Base-by-base conservation (phyloP, 2,329 filamentous ascomycete genomes). In the Ophiostoma australiae region DNA sequence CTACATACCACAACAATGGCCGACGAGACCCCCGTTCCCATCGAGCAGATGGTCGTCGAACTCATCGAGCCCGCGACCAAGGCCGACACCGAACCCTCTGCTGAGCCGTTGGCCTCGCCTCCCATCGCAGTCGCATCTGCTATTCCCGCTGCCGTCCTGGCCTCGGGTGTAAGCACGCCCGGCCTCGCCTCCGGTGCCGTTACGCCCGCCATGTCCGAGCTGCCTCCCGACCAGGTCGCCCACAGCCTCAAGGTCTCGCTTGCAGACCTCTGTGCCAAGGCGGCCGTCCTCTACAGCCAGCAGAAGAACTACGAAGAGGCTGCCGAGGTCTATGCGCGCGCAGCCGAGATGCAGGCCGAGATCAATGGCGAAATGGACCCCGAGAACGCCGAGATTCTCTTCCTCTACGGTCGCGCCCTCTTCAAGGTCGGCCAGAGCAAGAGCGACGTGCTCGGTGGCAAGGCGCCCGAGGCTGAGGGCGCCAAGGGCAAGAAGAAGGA, bases 361-460 rank as follows among this genome's bases (percentile, higher is more conserved):
- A 84, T 97, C 79, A 95, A 97, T 79, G 95, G 94, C 79, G 95
- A 98, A 81, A 91, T 96, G 85, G 89, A 89, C 20, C 89, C 92
- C 4, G 90, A 93, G 72, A 99, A 99, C 76, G 94, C 94, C 69
- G 94, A 98, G 78, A 87, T 99, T 67, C 87, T 98, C 27, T 99
- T 97, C 80, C 87, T 93, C 74, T 99, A 99, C 80, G 95, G 95
- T 17, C 92, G 94, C 78, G 93, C 93, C 71, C 83, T 99, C 27
- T 98, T 97, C 85, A 94, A 94, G 79, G 91, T 98, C 72, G 95
- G 94, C 39, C 91, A 98, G 79, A 90, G 89, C 79, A 97, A 97
- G 80, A 97, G 93, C 78, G 94, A 98, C 78, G 94, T 99, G 33
- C 85, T 99, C 48, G 95, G 95, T 71, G 92, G 91, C 44, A 91